Conservation (phyloP, 2,329 filamentous ascomycete species). For the Arachnomyces sp. region DNA sequence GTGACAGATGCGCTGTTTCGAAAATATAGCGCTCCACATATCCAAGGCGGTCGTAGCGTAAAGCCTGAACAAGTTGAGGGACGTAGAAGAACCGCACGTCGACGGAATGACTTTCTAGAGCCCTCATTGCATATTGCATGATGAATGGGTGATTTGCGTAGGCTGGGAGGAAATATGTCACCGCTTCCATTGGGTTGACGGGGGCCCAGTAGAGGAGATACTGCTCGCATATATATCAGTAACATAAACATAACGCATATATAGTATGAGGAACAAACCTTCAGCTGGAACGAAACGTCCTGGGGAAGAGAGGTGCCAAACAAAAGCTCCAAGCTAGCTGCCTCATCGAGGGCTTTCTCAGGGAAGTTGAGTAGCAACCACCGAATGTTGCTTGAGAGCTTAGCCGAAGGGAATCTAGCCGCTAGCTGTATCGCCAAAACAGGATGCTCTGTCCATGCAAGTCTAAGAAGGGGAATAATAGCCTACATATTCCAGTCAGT, state of each 20-base stretch:
- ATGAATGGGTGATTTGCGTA: constrained; percentile 89
- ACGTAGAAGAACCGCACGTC: constrained; percentile 99
- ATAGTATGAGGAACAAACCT: constrained; percentile 42
- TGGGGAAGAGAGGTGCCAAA: constrained; percentile 66
- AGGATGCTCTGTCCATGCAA: constrained; percentile 80
- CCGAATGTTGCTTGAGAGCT: constrained; percentile 66
- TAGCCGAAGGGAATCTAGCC: constrained; percentile 67
- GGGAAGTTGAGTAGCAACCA: constrained; percentile 74
- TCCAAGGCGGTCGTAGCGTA: constrained; percentile 85
- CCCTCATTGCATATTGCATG: constrained; percentile 93
- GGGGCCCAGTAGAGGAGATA: constrained; percentile 90
- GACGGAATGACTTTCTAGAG: constrained; percentile 87
- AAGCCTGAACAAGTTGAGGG: constrained; percentile 90
- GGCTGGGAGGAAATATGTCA: constrained; percentile 84
- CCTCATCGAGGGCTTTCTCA: constrained; percentile 69
- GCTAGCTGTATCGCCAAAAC: constrained; percentile 79
- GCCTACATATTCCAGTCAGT: constrained; percentile 32
- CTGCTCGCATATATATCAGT: constrained; percentile 37
- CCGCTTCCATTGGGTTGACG: constrained; percentile 84
- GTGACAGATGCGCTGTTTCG: constrained; percentile 95
- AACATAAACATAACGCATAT: neutral
- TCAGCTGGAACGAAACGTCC: constrained; percentile 77
- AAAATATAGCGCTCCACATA: constrained; percentile 96
- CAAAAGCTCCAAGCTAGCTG: constrained; percentile 74
- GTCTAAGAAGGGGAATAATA: constrained; percentile 59